These are phyloP conservation scores for Pseudotsuga menziesii DNA, from an alignment of 75 land plant genomes.

Conservation along the genomic window DNA sequence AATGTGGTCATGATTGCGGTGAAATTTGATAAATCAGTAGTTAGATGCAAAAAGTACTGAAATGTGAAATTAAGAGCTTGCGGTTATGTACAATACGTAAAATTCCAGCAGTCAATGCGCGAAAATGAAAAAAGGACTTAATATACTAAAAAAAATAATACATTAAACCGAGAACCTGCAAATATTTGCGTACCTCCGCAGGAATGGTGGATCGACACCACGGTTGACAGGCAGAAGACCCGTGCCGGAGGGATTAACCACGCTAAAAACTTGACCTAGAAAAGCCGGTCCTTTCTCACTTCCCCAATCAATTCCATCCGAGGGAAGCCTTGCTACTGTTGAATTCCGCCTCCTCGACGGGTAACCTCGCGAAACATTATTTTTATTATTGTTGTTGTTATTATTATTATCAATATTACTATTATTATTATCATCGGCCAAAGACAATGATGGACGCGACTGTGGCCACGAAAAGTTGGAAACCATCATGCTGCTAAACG, in stretches of 20 bases:
- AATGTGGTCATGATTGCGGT: not conserved
- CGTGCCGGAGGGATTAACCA: conserved; percentile 73
- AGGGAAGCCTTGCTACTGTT: conserved; percentile 14
- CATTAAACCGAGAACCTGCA: not conserved
- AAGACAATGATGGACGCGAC: not conserved
- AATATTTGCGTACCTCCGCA: not conserved
- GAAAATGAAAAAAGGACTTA: not conserved
- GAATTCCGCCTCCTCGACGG: not conserved
- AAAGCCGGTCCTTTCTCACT: conserved; percentile 65
- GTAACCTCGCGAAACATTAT: not conserved
- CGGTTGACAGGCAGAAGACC: conserved; percentile 74
- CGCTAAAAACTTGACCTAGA: conserved; percentile 82
- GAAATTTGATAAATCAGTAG: not conserved
- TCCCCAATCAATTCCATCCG: conserved; percentile 21
- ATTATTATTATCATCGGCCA: not conserved
- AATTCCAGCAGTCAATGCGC: not conserved
- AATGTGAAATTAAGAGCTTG: not conserved
- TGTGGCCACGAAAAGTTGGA: not conserved
- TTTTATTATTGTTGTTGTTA: not conserved
- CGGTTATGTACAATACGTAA: not conserved
- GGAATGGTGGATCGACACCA: conserved; percentile 45
- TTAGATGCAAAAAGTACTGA: not conserved
- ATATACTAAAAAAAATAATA: not conserved
- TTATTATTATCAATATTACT: not conserved
- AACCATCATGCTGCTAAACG: not conserved